phyloP scores from a whole-genome alignment of 768 basidiomycete species.

The Solioccasus polychromus region DNA sequence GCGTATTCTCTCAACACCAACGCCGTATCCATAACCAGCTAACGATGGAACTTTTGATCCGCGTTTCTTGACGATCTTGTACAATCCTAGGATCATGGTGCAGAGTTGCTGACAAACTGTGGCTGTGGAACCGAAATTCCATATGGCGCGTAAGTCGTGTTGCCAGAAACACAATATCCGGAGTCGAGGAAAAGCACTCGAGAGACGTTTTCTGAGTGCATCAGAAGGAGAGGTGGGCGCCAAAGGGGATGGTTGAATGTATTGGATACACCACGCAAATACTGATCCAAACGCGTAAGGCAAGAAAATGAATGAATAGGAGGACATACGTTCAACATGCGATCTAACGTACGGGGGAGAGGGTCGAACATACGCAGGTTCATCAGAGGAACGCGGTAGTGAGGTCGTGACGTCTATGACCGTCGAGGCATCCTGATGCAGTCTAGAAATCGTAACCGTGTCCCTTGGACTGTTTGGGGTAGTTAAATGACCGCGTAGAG shows the following conservation, averaged over 20 bases:
- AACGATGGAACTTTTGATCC: conserved; percentile 74
- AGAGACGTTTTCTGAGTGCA: conserved; percentile 29
- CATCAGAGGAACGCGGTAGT: conserved; percentile 86
- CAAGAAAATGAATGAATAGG: conserved; percentile 5
- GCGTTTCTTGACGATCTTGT: conserved; percentile 77
- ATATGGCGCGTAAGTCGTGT: conserved; percentile 84
- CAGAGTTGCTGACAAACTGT: conserved; percentile 76
- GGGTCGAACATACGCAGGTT: conserved; percentile 87
- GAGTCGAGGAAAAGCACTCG: conserved; percentile 39
- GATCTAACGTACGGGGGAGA: conserved; percentile 92
- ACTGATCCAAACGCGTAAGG: conserved; percentile 41
- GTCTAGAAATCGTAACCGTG: conserved; percentile 88
- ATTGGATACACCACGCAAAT: conserved; percentile 93
- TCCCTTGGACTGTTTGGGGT: conserved; percentile 73
- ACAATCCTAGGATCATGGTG: conserved; percentile 78
- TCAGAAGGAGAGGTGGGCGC: conserved; percentile 34
- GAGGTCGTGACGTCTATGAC: conserved; percentile 91
- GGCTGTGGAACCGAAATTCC: conserved; percentile 70
- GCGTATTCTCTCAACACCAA: conserved; percentile 72
- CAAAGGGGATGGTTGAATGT: conserved; percentile 41
- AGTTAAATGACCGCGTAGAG: conserved; percentile 7
- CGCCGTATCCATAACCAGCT: conserved; percentile 74
- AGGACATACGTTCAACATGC: conserved; percentile 63
- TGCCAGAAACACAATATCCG: conserved; percentile 94
- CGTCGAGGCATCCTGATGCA: conserved; percentile 76